Evolutionary conservation across 1,284 basidiomycete species (phyloP), one percentile per base, ranked within the genome.

Genomic region (Melampsora americana): DNA sequence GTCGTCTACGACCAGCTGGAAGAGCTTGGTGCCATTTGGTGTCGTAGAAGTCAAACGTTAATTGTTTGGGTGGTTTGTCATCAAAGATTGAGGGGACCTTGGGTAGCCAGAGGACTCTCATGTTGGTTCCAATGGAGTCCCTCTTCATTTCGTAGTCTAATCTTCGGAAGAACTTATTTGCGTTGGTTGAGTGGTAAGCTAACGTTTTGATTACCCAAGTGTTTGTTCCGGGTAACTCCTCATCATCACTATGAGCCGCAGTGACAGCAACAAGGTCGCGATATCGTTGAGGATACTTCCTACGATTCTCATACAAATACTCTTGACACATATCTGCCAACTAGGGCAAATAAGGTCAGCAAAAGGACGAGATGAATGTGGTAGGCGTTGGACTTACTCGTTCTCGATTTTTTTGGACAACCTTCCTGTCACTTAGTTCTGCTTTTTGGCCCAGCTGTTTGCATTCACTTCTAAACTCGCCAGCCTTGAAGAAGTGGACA

Each of bases 241-340:
- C 26, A 7, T 66, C 64, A 66, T 66, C 20, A 39, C 30, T 66
- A 30, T 66, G 64, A 2, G 64, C 64, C 12, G 16, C 30, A 5
- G 42, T 30, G 4, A 6, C 3, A 26, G 60, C 39, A 28, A 39
- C 20, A 32, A 44, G 5, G 20, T 66, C 18, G 2, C 11, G 14
- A 44, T 39, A 66, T 26, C 20, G 28, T 28, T 26, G 5, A 6
- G 6, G 6, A 61, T 23, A 61, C 30, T 61, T 61, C 6, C 9
- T 3, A 35, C 35, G 35, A 35, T n/a, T 61, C 2, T 23, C 28
- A 26, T 26, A 23, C 30, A 28, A 6, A 61, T 23, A 61, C 16
- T 61, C 60, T 16, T 16, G 20, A 16, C 28, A n/a, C 16, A 4
- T 6, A 66, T 66, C 30, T 32, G 14, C 42, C 64, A 35, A 66